Conservation (phyloP, 345 rosid genomes). For the Microthlaspi erraticum region DNA sequence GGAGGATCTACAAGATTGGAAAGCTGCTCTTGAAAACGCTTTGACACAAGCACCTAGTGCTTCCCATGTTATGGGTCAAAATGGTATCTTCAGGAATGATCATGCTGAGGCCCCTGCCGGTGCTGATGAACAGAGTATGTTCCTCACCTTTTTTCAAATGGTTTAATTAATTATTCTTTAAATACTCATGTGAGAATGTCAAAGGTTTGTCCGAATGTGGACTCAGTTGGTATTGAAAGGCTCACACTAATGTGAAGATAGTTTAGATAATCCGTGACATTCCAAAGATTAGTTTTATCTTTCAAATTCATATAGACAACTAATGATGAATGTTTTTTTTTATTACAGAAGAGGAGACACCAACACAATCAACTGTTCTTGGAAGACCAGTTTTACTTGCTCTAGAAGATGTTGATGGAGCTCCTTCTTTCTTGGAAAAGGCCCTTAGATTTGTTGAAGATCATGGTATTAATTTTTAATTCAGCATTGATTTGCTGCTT, state of each 20-base stretch:
- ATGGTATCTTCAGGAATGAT: slow-evolving; percentile 74
- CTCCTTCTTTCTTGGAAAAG: slow-evolving; percentile 98
- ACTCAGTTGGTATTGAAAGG: slow-evolving; percentile 19
- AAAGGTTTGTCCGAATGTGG: not conserved
- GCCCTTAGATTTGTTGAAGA: slow-evolving; percentile 92
- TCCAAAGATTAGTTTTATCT: slow-evolving; percentile 23
- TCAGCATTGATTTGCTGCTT: slow-evolving; percentile 24
- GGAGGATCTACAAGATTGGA: slow-evolving; percentile 94
- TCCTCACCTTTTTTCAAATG: slow-evolving; percentile 12
- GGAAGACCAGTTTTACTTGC: slow-evolving; percentile 95
- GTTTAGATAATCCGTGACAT: not conserved
- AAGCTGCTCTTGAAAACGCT: slow-evolving; percentile 88
- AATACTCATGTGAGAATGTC: slow-evolving; percentile 10
- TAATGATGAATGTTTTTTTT: slow-evolving; percentile 34
- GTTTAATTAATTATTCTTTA: slow-evolving; percentile 13
- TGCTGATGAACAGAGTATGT: slow-evolving; percentile 49
- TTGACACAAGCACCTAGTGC: slow-evolving; percentile 88
- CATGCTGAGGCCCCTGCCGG: slow-evolving; percentile 59
- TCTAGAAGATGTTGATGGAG: slow-evolving; percentile 93
- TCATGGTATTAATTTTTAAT: slow-evolving; percentile 66
- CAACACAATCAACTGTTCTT: slow-evolving; percentile 57
- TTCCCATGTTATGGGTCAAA: slow-evolving; percentile 73
- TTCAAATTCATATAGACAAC: slow-evolving; percentile 24
- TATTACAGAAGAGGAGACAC: slow-evolving; percentile 64
- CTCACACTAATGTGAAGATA: slow-evolving; percentile 22